A percentile compares a stretch with the other conserved stretches of the same genome.
Evolutionary conservation across 1,284 basidiomycete species (phyloP).

Genomic region (Pascua sp.): DNA sequence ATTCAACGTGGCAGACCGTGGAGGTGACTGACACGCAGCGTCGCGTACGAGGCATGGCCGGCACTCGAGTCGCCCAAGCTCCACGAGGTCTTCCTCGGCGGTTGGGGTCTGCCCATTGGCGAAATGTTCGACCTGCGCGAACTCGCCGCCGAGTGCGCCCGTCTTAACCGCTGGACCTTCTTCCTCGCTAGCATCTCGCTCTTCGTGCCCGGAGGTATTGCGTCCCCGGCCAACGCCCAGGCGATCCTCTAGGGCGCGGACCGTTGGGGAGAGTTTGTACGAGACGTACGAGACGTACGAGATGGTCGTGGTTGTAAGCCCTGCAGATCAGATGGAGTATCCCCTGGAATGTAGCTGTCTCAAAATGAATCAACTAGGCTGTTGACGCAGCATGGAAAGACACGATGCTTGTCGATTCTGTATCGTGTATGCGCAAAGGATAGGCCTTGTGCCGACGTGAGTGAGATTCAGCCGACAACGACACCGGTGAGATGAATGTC

Average conservation of each 20-base stretch:
- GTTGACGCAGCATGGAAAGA: too few relatives aligned
- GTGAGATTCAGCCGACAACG: too few relatives aligned
- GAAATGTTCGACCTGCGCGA: slow-evolving; percentile 51
- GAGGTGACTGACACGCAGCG: slow-evolving; percentile 7
- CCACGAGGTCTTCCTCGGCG: slow-evolving; percentile 38
- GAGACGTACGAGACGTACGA: too few relatives aligned
- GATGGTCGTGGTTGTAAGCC: too few relatives aligned
- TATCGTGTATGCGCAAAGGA: too few relatives aligned
- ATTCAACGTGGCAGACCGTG: background rate
- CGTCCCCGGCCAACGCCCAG: slow-evolving; percentile 50
- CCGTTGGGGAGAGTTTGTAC: too few relatives aligned
- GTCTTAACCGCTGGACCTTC: slow-evolving; percentile 46
- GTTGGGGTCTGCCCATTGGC: slow-evolving; percentile 47
- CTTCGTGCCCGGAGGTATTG: slow-evolving; percentile 50
- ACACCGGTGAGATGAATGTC: too few relatives aligned
- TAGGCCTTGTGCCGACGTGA: too few relatives aligned
- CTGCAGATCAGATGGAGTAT: too few relatives aligned
- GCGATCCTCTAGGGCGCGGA: slow-evolving; percentile 31
- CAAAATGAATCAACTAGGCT: too few relatives aligned
- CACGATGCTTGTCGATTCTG: too few relatives aligned
- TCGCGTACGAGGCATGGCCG: slow-evolving; percentile 36
- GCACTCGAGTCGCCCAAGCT: slow-evolving; percentile 2
- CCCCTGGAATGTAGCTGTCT: too few relatives aligned
- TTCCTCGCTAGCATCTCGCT: slow-evolving; percentile 48
- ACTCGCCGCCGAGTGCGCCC: slow-evolving; percentile 39